These are phyloP conservation scores for Colletotrichum tropicale DNA, from an alignment of 2,329 filamentous ascomycete genomes.

Conservation along the genomic window DNA sequence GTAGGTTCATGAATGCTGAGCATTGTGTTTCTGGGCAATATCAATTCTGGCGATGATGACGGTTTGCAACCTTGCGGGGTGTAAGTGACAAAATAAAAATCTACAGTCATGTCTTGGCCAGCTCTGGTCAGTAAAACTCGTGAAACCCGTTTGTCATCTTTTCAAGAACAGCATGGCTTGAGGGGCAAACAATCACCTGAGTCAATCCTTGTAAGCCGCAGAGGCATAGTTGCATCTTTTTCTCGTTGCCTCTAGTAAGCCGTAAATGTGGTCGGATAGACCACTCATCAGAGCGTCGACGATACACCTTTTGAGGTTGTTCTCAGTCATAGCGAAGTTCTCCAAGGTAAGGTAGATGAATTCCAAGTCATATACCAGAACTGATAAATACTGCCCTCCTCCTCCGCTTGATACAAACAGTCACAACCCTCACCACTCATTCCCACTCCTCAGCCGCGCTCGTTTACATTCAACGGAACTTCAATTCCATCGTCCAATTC, in stretches of 20 bases:
- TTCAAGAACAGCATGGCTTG: not conserved
- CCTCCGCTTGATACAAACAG: not conserved
- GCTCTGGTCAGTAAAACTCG: not conserved
- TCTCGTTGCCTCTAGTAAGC: not conserved
- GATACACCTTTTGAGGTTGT: not conserved
- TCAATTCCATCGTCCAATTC: not conserved
- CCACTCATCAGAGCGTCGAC: not conserved
- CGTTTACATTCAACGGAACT: not conserved
- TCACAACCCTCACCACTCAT: not conserved
- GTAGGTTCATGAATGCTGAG: fast-evolving
- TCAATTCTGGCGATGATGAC: not conserved
- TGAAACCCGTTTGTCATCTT: not conserved
- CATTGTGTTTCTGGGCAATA: not conserved
- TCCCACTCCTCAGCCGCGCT: not conserved
- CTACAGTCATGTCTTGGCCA: not conserved
- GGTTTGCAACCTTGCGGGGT: fast-evolving
- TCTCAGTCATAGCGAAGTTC: not conserved
- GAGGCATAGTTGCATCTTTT: not conserved
- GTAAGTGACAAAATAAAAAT: not conserved
- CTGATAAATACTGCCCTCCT: not conserved
- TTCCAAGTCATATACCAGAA: fast-evolving
- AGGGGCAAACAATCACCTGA: not conserved
- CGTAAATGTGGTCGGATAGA: not conserved
- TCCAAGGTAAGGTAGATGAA: not conserved
- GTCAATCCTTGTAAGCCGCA: not conserved